A percentile compares a stretch with the other conserved stretches of the same genome.
These are phyloP conservation scores for Arctium minus DNA, from an alignment of 129 eudicot genomes.

Conservation along the genomic window DNA sequence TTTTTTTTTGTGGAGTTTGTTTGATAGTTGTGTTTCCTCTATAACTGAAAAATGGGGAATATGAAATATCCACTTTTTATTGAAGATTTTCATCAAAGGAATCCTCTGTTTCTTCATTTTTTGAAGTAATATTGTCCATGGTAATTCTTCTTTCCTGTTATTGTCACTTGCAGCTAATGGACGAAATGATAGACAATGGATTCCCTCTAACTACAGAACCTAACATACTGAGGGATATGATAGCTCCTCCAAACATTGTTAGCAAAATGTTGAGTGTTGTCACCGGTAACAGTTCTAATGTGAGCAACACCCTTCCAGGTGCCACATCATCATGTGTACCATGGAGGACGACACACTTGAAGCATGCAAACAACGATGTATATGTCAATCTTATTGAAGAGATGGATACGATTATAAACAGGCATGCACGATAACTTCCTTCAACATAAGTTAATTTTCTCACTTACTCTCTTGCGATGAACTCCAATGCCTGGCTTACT, in stretches of 20 bases:
- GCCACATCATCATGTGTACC: constrained; percentile 91
- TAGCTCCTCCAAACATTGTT: constrained; percentile 91
- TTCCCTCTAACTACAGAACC: constrained; percentile 94
- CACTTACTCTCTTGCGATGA: background rate
- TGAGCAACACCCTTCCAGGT: constrained; percentile 91
- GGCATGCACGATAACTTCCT: constrained; percentile 36
- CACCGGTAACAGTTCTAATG: constrained; percentile 86
- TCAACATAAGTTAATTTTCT: background rate
- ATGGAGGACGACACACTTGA: constrained; percentile 84
- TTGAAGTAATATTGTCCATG: background rate
- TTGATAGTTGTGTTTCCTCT: background rate
- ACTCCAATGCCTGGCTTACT: background rate
- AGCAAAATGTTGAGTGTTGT: constrained; percentile 96
- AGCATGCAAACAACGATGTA: constrained; percentile 81
- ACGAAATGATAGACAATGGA: constrained; percentile 99
- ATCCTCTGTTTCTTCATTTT: background rate
- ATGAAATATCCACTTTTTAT: background rate
- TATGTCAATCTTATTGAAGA: constrained; percentile 89
- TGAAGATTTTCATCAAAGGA: background rate
- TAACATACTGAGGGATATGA: constrained; percentile 89
- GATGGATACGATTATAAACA: constrained; percentile 85
- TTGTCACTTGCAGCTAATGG: constrained; percentile 67
- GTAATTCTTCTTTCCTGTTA: background rate
- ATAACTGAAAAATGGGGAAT: background rate
- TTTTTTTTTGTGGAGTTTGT: background rate